phyloP scores from a whole-genome alignment of 345 rosid species.

The Brassica cretica region DNA sequence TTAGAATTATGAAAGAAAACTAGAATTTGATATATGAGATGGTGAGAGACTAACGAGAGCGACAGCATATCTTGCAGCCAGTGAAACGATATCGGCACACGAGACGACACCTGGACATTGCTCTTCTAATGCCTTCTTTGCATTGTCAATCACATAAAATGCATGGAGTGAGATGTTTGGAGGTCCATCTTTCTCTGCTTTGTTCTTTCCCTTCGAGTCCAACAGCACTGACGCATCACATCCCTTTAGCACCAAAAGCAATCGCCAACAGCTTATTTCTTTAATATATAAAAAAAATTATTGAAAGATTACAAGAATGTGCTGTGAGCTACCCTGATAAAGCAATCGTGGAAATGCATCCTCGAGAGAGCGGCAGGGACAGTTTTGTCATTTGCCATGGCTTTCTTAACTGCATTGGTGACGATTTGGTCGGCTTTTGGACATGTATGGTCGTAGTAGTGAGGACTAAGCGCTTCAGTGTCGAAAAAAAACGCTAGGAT shows the following conservation, averaged over 20 bases:
- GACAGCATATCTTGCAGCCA: slow-evolving; percentile 84
- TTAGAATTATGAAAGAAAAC: neutral
- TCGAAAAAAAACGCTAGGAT: neutral
- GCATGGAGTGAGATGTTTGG: slow-evolving; percentile 88
- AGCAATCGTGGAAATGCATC: slow-evolving; percentile 57
- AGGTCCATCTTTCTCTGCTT: slow-evolving; percentile 91
- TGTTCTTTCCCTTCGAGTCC: slow-evolving; percentile 61
- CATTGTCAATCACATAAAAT: slow-evolving; percentile 75
- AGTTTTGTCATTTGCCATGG: slow-evolving; percentile 65
- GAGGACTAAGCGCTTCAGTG: neutral
- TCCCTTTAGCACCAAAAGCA: slow-evolving; percentile 46
- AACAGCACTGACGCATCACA: slow-evolving; percentile 86
- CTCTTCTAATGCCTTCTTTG: slow-evolving; percentile 74
- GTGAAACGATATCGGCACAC: slow-evolving; percentile 85
- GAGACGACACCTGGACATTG: slow-evolving; percentile 82
- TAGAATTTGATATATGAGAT: neutral
- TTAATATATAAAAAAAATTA: neutral
- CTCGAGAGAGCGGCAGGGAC: slow-evolving; percentile 83
- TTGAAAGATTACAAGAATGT: neutral
- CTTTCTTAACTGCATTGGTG: slow-evolving; percentile 55
- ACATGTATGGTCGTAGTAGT: slow-evolving; percentile 57
- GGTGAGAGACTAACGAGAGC: slow-evolving; percentile 47
- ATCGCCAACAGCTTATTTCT: neutral
- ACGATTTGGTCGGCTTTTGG: slow-evolving; percentile 46
- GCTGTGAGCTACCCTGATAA: neutral